Evolutionary conservation across 1,284 basidiomycete species (phyloP).

Genomic region (Phellopilus nigrolimitatus): DNA sequence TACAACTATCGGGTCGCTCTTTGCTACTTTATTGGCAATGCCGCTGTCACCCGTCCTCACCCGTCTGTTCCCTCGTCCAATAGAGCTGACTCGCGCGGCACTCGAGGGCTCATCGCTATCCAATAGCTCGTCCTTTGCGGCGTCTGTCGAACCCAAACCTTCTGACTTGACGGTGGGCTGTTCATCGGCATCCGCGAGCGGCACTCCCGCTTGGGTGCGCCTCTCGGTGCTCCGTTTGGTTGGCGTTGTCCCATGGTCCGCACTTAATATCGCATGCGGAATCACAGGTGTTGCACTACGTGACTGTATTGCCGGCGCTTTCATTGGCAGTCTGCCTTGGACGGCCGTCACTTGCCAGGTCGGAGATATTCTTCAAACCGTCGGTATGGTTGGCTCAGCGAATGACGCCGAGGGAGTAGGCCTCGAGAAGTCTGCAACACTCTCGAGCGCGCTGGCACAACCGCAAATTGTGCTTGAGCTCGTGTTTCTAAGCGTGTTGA

Average conservation of each 20-base stretch:
- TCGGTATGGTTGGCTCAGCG: conserved; percentile 54
- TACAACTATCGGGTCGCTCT: conserved; percentile 81
- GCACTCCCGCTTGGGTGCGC: conserved; percentile 75
- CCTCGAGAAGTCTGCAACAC: conserved; percentile 55
- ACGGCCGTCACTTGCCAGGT: conserved; percentile 86
- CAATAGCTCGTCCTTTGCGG: conserved; percentile 25
- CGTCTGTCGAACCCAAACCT: conserved; percentile 20
- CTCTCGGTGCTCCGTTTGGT: conserved; percentile 81
- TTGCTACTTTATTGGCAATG: conserved; percentile 71
- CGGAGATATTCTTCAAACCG: conserved; percentile 75
- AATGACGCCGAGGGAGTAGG: conserved; percentile 28
- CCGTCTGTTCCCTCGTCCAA: conserved; percentile 74
- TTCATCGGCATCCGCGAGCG: conserved; percentile 33
- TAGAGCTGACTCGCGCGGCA: conserved; percentile 73
- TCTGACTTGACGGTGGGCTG: conserved; percentile 29
- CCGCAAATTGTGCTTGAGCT: conserved; percentile 72
- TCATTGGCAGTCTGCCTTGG: conserved; percentile 79
- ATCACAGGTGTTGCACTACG: conserved; percentile 74
- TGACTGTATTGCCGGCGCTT: conserved; percentile 76
- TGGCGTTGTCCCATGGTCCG: conserved; percentile 90
- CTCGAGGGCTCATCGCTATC: conserved; percentile 43
- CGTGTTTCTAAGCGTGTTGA: conserved; percentile 65
- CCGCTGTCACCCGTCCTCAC: conserved; percentile 83
- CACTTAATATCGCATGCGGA: conserved; percentile 90
- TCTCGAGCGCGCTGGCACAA: conserved; percentile 65